Conservation (phyloP, 306 rosid species). For the Rosa chinensis region DNA sequence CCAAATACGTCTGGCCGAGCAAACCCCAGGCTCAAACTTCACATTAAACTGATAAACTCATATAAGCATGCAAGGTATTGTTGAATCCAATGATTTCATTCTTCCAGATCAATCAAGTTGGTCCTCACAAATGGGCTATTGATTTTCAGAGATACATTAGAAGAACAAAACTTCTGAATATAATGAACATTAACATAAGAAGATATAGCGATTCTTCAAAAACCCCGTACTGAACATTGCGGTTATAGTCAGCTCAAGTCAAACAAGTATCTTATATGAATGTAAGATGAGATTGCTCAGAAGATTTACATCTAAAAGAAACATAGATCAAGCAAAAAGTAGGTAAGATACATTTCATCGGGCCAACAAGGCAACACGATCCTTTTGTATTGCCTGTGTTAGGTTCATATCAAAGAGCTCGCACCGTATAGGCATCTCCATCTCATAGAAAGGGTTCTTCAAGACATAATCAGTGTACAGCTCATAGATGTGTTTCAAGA, state of each 20-base stretch:
- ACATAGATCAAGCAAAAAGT: not conserved
- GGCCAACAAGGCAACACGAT: slow-evolving; percentile 72
- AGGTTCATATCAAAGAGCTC: slow-evolving; percentile 87
- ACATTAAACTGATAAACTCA: no score
- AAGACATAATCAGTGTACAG: slow-evolving; percentile 81
- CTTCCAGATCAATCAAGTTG: not conserved
- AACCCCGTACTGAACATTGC: not conserved
- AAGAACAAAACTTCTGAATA: not conserved
- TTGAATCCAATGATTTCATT: not conserved
- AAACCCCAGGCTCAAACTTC: no score
- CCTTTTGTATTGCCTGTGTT: slow-evolving; percentile 77
- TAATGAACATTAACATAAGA: not conserved
- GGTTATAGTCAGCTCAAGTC: not conserved
- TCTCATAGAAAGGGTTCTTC: slow-evolving; percentile 96
- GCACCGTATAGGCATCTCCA: slow-evolving; percentile 98
- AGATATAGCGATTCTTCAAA: not conserved
- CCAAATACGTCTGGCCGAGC: no score
- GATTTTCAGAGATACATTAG: not conserved
- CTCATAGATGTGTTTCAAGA: slow-evolving; percentile 71
- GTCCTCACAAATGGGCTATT: not conserved
- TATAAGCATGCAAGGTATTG: not conserved
- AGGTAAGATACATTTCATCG: slow-evolving; percentile 32
- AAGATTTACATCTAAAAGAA: not conserved
- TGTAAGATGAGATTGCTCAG: not conserved
- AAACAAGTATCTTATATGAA: not conserved